Conservation (phyloP, 2,329 filamentous ascomycete species). For the Knufia petricola region DNA sequence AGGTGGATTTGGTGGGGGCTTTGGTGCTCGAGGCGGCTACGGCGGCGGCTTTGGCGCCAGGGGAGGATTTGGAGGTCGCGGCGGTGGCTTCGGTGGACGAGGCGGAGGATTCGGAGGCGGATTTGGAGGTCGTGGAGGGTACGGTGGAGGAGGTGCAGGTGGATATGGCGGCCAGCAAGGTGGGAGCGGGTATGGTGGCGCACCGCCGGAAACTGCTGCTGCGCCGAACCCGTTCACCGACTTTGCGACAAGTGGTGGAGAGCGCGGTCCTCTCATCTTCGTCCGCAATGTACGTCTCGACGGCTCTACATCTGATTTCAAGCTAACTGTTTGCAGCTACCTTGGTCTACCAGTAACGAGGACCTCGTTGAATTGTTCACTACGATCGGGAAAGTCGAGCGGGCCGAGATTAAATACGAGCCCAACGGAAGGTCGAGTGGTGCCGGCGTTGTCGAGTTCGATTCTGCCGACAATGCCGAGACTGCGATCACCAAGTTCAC, state of each 20-base stretch:
- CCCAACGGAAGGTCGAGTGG: slow-evolving; percentile 90
- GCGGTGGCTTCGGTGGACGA: slow-evolving; percentile 7
- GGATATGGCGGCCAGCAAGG: slow-evolving; percentile 26
- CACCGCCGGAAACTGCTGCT: slow-evolving; percentile 33
- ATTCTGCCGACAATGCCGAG: slow-evolving; percentile 70
- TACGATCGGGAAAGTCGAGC: slow-evolving; percentile 95
- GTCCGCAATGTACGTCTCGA: slow-evolving; percentile 77
- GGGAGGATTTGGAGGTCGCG: slow-evolving; percentile 30
- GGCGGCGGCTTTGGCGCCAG: slow-evolving; percentile 49
- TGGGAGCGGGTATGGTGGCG: slow-evolving; percentile 24
- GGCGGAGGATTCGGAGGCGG: slow-evolving; percentile 9
- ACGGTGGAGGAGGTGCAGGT: slow-evolving; percentile 27
- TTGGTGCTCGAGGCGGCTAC: slow-evolving; percentile 35
- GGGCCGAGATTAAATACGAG: slow-evolving; percentile 98
- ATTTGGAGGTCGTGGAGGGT: slow-evolving; percentile 11
- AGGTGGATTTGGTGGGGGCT: slow-evolving; percentile 35
- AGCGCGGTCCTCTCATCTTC: slow-evolving; percentile 76
- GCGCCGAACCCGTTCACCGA: slow-evolving; percentile 83
- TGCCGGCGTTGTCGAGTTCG: slow-evolving; percentile 93
- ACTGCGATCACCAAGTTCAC: slow-evolving; percentile 95
- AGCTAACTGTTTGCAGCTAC: slow-evolving; percentile 52
- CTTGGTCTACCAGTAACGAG: slow-evolving; percentile 98
- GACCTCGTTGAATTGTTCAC: slow-evolving; percentile 93
- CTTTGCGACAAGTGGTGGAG: slow-evolving; percentile 75
- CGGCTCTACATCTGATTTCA: neutral